Evolutionary conservation across 352 stramenopile genomes (phyloP).

Genomic region (Phytophthora rubi): DNA sequence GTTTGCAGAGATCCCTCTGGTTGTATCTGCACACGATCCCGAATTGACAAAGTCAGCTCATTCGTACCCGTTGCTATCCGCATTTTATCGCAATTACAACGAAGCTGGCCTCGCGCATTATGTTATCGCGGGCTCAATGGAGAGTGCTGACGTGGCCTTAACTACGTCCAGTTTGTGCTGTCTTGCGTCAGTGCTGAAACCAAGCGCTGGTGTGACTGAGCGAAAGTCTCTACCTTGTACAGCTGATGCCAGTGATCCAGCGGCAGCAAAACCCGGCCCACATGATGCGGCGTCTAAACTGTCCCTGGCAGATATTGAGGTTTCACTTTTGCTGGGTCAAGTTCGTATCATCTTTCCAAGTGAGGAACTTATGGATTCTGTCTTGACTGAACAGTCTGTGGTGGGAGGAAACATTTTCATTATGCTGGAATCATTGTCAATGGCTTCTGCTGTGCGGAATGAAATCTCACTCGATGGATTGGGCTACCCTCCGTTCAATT

Average conservation of each 20-base stretch:
- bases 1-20: constrained; percentile 36
- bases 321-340: constrained; percentile 57
- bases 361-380: constrained; percentile 41
- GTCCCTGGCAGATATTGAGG: constrained; percentile 39
- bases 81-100: constrained; percentile 61
- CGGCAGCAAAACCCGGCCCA: not conserved
- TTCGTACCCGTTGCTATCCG: constrained; percentile 42
- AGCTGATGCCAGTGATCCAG: not conserved
- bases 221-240: not conserved
- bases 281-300: not conserved
- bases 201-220: not conserved
- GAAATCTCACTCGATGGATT: constrained; percentile 75
- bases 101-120: constrained; percentile 33
- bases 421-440: constrained; percentile 55
- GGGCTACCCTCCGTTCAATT: constrained; percentile 80
- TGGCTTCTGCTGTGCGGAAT: constrained; percentile 49
- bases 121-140: constrained; percentile 53
- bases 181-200: constrained; percentile 38
- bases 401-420: constrained; percentile 43
- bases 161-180: constrained; percentile 57
- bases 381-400: constrained; percentile 18
- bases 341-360: constrained; percentile 61
- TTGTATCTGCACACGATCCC: constrained; percentile 36
- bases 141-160: constrained; percentile 50
- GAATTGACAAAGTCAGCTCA: constrained; percentile 22